A percentile compares a stretch with the other conserved stretches of the same genome.
phyloP scores from a whole-genome alignment of 345 rosid species.

The Salix brachista region DNA sequence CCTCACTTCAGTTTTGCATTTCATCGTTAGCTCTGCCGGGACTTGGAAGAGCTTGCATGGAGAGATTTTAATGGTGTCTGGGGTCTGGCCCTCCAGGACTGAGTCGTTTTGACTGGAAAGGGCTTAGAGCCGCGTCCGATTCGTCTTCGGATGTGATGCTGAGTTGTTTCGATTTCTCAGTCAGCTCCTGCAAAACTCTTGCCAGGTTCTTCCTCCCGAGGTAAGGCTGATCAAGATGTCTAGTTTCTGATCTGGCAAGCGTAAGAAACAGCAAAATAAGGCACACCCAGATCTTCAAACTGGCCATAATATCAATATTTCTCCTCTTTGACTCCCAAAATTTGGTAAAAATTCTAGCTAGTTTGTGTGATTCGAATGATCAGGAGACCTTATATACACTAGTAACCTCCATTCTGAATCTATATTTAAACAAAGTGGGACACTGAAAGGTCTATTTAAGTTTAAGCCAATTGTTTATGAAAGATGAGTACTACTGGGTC shows the following conservation, averaged over 20 bases:
- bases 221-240: slow-evolving; percentile 2
- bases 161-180: slow-evolving; percentile 1
- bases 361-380: background rate
- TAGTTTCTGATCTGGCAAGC: slow-evolving; percentile 15
- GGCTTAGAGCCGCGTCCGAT: background rate
- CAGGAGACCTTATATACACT: background rate
- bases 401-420: background rate
- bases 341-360: background rate
- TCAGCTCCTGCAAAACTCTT: slow-evolving; percentile 10
- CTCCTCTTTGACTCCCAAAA: background rate
- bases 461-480: background rate
- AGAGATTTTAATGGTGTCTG: slow-evolving; percentile 28
- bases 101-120: slow-evolving; percentile 17
- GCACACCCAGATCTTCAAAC: slow-evolving; percentile 21
- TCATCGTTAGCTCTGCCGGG: background rate
- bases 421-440: background rate
- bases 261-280: slow-evolving; percentile 16
- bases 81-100: slow-evolving; percentile 46
- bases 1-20: background rate
- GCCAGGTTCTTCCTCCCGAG: slow-evolving; percentile 6
- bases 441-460: background rate
- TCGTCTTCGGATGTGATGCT: background rate
- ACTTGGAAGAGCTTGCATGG: background rate
- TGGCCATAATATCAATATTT: slow-evolving; percentile 15
- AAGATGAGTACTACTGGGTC: background rate